These are phyloP conservation scores for Blepharisma stoltei DNA, from an alignment of 73 alveolate genomes.

Conservation along the genomic window DNA sequence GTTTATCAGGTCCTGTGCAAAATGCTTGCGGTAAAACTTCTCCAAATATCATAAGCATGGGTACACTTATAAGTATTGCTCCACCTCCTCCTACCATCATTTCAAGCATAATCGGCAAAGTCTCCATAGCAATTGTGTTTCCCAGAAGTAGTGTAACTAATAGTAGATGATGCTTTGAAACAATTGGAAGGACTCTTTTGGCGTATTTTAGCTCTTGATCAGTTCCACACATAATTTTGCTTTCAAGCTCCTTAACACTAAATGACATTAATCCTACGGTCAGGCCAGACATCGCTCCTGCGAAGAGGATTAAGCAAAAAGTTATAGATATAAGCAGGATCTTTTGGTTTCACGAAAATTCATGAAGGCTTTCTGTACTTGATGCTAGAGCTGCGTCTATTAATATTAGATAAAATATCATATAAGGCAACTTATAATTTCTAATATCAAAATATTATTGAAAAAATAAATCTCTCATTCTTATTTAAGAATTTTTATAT, in stretches of 20 bases:
- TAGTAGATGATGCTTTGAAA: constrained; percentile 77
- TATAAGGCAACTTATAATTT: no score
- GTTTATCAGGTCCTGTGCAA: constrained; percentile 87
- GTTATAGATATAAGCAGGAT: not conserved
- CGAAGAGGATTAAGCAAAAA: constrained; percentile 66
- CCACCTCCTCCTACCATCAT: constrained; percentile 67
- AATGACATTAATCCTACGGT: constrained; percentile 91
- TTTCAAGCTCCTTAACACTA: constrained; percentile 73
- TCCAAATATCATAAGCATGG: constrained; percentile 79
- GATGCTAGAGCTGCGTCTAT: no score
- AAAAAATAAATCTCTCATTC: no score
- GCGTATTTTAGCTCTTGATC: constrained; percentile 62
- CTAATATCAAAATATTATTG: no score
- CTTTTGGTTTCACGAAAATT: no score
- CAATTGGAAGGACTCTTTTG: constrained; percentile 52
- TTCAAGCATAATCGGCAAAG: constrained; percentile 77
- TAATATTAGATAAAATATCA: no score
- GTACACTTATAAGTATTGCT: constrained; percentile 80
- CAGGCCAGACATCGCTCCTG: constrained; percentile 94
- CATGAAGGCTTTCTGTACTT: no score
- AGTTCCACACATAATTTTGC: constrained; percentile 70
- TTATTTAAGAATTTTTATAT: no score
- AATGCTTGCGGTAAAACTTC: constrained; percentile 92
- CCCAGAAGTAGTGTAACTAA: constrained; percentile 78
- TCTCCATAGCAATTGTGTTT: constrained; percentile 88